phyloP scores from a whole-genome alignment of 2,329 filamentous ascomycete genomes.

The Mycosphaerella sp. region DNA sequence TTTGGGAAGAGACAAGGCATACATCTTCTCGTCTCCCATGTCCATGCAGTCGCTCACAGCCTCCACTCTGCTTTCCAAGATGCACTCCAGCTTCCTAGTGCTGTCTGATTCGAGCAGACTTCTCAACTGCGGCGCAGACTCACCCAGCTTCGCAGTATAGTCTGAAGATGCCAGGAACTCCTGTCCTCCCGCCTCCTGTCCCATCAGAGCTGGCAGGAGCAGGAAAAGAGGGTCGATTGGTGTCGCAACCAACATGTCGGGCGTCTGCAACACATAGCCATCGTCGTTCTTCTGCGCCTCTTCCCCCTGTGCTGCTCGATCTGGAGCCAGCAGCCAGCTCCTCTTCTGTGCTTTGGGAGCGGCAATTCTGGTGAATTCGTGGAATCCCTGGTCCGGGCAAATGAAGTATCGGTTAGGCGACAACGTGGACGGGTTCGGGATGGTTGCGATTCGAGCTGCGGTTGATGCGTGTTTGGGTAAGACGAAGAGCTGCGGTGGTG shows the following conservation, averaged over 20 bases:
- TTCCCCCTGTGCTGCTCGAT: conserved; percentile 8
- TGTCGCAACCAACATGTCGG: conserved; percentile 78
- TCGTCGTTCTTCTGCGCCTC: conserved; percentile 15
- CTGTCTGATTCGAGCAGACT: conserved; percentile 43
- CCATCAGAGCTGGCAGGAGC: conserved; percentile 62
- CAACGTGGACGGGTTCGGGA: conserved; percentile 50
- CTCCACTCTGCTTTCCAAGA: conserved; percentile 50
- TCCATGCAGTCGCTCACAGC: conserved; percentile 75
- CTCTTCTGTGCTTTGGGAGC: conserved; percentile 43
- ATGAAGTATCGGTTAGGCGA: conserved; percentile 51
- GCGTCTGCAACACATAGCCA: conserved; percentile 57
- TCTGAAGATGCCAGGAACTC: conserved; percentile 61
- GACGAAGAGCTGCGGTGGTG: conserved; percentile 51
- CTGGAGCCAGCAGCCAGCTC: conserved; percentile 50
- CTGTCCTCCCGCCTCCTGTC: conserved; percentile 16
- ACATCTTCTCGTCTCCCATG: conserved; percentile 83
- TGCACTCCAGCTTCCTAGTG: conserved; percentile 41
- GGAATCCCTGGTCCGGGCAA: conserved; percentile 53
- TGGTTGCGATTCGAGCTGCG: conserved; percentile 50
- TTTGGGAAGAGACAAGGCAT: conserved; percentile 67
- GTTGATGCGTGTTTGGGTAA: conserved; percentile 49
- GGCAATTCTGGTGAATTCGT: conserved; percentile 55
- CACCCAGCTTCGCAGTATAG: conserved; percentile 58
- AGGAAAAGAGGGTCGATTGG: conserved; percentile 80
- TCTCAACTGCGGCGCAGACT: conserved; percentile 52